Evolutionary conservation across 768 basidiomycete species (phyloP).

Genomic region (Naematelia encephala): DNA sequence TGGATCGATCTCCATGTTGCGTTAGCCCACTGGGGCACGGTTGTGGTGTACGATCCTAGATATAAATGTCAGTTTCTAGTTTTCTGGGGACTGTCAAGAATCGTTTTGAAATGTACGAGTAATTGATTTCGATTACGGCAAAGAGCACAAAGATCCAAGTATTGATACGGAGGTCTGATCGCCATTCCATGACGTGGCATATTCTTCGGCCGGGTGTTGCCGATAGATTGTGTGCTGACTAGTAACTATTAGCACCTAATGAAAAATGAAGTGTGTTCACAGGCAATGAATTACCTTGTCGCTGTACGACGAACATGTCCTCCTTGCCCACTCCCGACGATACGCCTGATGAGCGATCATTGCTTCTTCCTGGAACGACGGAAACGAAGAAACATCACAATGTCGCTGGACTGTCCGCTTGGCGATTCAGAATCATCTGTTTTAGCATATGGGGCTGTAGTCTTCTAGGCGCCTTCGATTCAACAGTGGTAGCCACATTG

Average conservation of each 20-base stretch:
- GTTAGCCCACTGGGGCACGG: background rate
- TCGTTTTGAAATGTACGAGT: too few species aligned
- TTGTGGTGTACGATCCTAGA: slow-evolving; percentile 3
- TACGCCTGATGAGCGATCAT: background rate
- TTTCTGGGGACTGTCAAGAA: too few species aligned
- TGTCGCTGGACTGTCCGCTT: slow-evolving; percentile 30
- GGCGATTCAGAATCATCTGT: slow-evolving; percentile 34
- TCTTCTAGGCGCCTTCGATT: slow-evolving; percentile 34
- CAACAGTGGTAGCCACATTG: slow-evolving; percentile 38
- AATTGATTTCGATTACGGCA: too few species aligned
- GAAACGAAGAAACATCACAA: slow-evolving; percentile 28
- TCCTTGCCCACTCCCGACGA: background rate
- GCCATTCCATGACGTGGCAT: background rate
- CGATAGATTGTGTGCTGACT: too few species aligned
- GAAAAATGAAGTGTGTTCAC: too few species aligned
- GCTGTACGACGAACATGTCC: background rate
- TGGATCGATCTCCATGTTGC: slow-evolving; percentile 18
- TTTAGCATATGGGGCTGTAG: slow-evolving; percentile 33
- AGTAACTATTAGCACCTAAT: too few species aligned
- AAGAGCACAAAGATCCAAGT: too few species aligned
- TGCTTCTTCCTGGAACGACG: background rate
- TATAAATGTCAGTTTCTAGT: too few species aligned
- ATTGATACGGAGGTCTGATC: background rate
- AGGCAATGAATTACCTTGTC: too few species aligned
- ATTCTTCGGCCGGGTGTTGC: background rate